These are phyloP conservation scores for Plantago ovata DNA, from an alignment of 257 asterid genomes.

Conservation along the genomic window DNA sequence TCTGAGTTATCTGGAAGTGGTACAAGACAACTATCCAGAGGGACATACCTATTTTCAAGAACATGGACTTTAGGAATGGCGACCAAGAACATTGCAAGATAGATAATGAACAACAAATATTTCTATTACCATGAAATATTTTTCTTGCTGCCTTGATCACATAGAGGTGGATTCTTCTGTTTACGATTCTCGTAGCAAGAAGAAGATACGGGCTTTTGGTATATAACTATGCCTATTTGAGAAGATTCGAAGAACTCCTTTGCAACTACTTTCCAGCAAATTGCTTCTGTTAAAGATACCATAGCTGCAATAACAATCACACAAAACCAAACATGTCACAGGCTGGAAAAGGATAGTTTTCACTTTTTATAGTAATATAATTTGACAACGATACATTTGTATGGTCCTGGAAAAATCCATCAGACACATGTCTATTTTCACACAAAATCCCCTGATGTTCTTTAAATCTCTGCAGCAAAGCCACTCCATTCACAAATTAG, in stretches of 20 bases:
- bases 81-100: neutral
- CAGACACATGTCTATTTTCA: no score
- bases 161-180: slow-evolving; percentile 63
- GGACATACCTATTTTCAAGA: slow-evolving; percentile 60
- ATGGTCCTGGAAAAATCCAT: neutral
- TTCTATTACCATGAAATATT: slow-evolving; percentile 59
- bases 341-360: neutral
- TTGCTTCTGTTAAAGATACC: slow-evolving; percentile 69
- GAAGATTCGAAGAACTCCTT: slow-evolving; percentile 37
- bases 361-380: neutral
- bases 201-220: slow-evolving; percentile 72
- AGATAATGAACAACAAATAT: neutral
- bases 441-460: no score
- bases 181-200: slow-evolving; percentile 68
- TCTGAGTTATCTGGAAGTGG: slow-evolving; percentile 36
- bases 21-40: slow-evolving; percentile 70
- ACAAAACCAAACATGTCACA: slow-evolving; percentile 14
- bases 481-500: no score
- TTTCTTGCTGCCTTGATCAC: slow-evolving; percentile 45
- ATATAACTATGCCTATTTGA: slow-evolving; percentile 66
- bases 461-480: no score
- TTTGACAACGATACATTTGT: neutral
- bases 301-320: slow-evolving; percentile 55
- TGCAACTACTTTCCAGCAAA: slow-evolving; percentile 81
- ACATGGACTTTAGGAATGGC: slow-evolving; percentile 11